Evolutionary conservation across 1,284 basidiomycete genomes (phyloP).

Genomic region (Microbotryum saponariae): DNA sequence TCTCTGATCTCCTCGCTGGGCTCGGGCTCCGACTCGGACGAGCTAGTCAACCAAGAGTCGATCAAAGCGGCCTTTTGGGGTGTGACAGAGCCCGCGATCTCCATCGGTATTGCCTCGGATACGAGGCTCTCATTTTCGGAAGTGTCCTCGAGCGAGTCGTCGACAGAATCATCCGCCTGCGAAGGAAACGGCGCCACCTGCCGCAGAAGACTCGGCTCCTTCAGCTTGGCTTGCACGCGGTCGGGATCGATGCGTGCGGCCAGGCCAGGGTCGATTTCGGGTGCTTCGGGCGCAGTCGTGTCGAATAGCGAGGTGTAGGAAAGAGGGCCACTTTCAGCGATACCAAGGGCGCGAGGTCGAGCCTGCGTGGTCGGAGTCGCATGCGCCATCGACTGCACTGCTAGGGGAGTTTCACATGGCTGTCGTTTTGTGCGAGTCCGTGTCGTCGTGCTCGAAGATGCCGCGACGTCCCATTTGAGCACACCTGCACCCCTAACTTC

Average conservation of each 20-base stretch:
- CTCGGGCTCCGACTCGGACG: too few species aligned
- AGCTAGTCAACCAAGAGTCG: too few species aligned
- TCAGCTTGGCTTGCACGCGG: not conserved
- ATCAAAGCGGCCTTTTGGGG: too few species aligned
- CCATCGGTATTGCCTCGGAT: not conserved
- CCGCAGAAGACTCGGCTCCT: slow-evolving; percentile 7
- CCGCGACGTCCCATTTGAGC: too few species aligned
- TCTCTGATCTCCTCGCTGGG: not conserved
- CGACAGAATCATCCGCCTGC: slow-evolving; percentile 17
- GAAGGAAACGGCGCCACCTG: slow-evolving; percentile 17
- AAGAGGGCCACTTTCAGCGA: slow-evolving; percentile 2
- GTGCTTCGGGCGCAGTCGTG: slow-evolving; percentile 15
- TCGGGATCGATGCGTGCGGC: not conserved
- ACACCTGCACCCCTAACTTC: too few species aligned
- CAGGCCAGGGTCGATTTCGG: slow-evolving; percentile 3
- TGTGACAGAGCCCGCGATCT: too few species aligned
- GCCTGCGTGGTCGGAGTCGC: too few species aligned
- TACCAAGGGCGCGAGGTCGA: too few species aligned
- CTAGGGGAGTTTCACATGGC: too few species aligned
- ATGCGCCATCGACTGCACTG: too few species aligned
- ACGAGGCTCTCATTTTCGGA: not conserved
- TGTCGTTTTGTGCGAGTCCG: too few species aligned
- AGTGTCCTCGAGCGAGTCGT: slow-evolving; percentile 19
- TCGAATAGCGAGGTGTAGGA: slow-evolving; percentile 23
- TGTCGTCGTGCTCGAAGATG: too few species aligned